Percentiles rank a stretch among this genome's conserved stretches.
phyloP scores from a whole-genome alignment of 2,329 filamentous ascomycete species.

The Drechslerella dactyloides region DNA sequence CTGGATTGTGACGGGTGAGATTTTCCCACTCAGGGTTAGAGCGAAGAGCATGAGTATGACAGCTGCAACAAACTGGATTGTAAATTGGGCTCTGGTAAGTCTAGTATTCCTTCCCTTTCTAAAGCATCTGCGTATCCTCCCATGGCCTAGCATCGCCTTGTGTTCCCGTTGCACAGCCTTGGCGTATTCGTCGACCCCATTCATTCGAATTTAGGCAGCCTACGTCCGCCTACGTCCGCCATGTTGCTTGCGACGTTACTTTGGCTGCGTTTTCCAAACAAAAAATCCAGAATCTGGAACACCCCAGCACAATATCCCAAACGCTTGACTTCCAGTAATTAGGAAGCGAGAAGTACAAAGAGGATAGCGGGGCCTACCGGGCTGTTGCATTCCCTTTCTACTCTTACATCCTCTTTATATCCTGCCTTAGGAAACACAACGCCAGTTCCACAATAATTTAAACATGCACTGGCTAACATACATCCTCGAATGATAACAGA shows the following conservation, averaged over 20 bases:
- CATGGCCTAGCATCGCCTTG: constrained; percentile 21
- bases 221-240: constrained; percentile 28
- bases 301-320: constrained; percentile 14
- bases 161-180: constrained; percentile 23
- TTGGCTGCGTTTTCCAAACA: constrained; percentile 13
- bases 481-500: constrained; percentile 55
- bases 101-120: constrained; percentile 9
- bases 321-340: constrained; percentile 24
- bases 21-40: constrained; percentile 72
- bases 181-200: constrained; percentile 8
- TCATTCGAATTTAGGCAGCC: constrained; percentile 31
- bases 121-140: background rate
- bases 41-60: constrained; percentile 78
- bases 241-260: constrained; percentile 13
- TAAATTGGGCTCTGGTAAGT: constrained; percentile 74
- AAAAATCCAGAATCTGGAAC: constrained; percentile 14
- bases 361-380: background rate
- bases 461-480: constrained; percentile 13
- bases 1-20: constrained; percentile 77
- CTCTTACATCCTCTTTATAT: background rate
- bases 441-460: constrained; percentile 18
- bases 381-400: constrained; percentile 3
- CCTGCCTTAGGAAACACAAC: background rate
- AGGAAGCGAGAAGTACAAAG: constrained; percentile 33
- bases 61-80: constrained; percentile 76